Evolutionary conservation across 2,329 filamentous ascomycete genomes (phyloP), one percentile per base, ranked within the genome.

Genomic region (Verticillium zaregamsianum): DNA sequence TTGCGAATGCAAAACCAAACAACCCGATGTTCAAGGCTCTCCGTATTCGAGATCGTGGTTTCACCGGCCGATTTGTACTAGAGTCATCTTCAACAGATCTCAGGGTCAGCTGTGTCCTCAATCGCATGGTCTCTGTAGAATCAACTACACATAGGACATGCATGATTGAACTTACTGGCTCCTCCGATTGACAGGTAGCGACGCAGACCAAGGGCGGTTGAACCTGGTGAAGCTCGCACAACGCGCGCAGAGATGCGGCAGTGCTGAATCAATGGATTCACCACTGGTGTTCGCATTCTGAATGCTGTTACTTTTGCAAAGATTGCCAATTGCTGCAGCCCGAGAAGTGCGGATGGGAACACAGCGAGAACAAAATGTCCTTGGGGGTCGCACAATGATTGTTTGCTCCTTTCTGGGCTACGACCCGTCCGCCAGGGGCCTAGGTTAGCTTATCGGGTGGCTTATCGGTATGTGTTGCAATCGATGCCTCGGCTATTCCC

Each of bases 1-100:
- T 71, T 28, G 77, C 77, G 71, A 80, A 83, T 66, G 80, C 67
- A 63, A 85, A 32, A 17, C 63, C 64, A 32, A 57, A 63, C 9
- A 59, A 60, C 55, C 61, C 63, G 15, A 55, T 32, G 31, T 20
- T 20, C 25, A 55, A 20, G 17, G 28, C 15, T 55, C 28, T 55
- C 17, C 54, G 54, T 20, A 55, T 25, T 31, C 25, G 25, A 17
- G 54, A 55, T 55, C 31, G 54, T 14, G 54, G 28, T 17, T 55
- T 55, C 5, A 25, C 25, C 9, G 54, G 12, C 52, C 39, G 17
- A 23, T 52, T n/a, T 23, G 45, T 23, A 14, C 6, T 25, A 20
- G 11, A 12, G 20, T 52, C 12, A 52, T 14, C 45, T 52, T 17
- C 15, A 12, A 20, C 6, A 23, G 17, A 11, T 12, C 20, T 4